Evolutionary conservation across 164 flowering plant species (phyloP), one percentile per base, ranked within the genome.

Genomic region (Umbellularia californica): DNA sequence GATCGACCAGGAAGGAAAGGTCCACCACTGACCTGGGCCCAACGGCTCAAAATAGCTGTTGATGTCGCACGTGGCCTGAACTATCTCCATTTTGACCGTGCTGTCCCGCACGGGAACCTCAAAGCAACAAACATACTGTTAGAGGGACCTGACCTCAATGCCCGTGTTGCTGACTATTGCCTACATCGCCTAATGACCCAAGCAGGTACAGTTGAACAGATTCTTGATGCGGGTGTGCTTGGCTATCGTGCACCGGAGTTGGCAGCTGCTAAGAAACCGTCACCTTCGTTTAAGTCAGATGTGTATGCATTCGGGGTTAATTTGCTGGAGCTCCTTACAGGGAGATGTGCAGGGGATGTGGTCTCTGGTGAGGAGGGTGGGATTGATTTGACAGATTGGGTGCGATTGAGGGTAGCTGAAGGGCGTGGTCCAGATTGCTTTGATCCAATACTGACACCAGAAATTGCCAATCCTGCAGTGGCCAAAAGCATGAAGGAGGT

Each of bases 141-240:
- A 70, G 97, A 96, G 17, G 97, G 97, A 14, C 85, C 93, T 24
- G 97, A 96, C n/a, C 88, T 91, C 2, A 92, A 89, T 82, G 97
- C 90, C 15, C 93, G 98, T 9, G 91, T 96, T 58, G 92, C 95
- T n/a, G 99, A 96, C 77, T 96, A 91, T 82, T 90, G 97, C 79
- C 99, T 96, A 30, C 99, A 96, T 80, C 92, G 98, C 27, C 91
- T 96, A 58, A 94, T 96, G 99, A 96, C 97, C 51, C 98, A 89
- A 62, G 89, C 95, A 23, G 99, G 99, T 55, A 94, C 94, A 10
- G 73, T 80, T 2, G 97, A 94, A 72, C 99, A 94, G 80, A 92
- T 96, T 69, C 95, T 91, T 7, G 98, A 96, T 78, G 87, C 97
- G n/a, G 99, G 98, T 12, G 88, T 90, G 7, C 75, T 96, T 10